Conservation (phyloP, 257 asterid genomes). For the Sherardia arvensis region DNA sequence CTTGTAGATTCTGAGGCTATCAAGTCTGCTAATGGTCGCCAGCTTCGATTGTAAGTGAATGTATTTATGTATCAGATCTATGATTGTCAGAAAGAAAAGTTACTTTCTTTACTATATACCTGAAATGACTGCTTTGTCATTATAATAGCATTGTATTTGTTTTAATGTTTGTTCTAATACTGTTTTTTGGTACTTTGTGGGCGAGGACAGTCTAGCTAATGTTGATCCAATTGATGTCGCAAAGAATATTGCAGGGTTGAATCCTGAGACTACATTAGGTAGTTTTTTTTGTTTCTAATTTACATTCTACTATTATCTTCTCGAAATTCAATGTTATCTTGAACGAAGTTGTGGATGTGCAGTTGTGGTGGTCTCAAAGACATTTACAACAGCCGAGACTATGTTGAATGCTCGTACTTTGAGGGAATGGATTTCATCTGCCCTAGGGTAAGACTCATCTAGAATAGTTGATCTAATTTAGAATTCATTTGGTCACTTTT, state of each 20-base stretch:
- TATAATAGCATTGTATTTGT: conserved; percentile 9
- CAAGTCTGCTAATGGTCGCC: conserved; percentile 74
- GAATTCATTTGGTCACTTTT: background rate
- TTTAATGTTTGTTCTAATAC: conserved; percentile 6
- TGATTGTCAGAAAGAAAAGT: background rate
- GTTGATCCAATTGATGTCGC: conserved; percentile 97
- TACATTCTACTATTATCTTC: conserved; percentile 5
- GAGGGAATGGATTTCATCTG: conserved; percentile 93
- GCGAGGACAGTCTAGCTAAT: conserved; percentile 75
- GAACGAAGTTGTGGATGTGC: conserved; percentile 17
- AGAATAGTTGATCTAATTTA: background rate
- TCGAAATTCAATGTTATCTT: background rate
- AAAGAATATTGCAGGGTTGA: conserved; percentile 64
- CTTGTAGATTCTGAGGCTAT: conserved; percentile 79
- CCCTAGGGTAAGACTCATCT: conserved; percentile 63
- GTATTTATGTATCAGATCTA: conserved; percentile 1
- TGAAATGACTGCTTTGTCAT: background rate
- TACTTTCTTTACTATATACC: background rate
- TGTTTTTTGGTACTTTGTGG: background rate
- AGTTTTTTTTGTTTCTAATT: conserved; percentile 10
- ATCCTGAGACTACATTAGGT: conserved; percentile 99
- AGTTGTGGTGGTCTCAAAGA: conserved; percentile 97
- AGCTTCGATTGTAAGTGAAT: conserved; percentile 74
- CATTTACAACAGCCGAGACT: conserved; percentile 98
- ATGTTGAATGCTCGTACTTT: conserved; percentile 94